Conservation (phyloP, 1,139 yeast species). For the Suzukiozyma palmioleophila region DNA sequence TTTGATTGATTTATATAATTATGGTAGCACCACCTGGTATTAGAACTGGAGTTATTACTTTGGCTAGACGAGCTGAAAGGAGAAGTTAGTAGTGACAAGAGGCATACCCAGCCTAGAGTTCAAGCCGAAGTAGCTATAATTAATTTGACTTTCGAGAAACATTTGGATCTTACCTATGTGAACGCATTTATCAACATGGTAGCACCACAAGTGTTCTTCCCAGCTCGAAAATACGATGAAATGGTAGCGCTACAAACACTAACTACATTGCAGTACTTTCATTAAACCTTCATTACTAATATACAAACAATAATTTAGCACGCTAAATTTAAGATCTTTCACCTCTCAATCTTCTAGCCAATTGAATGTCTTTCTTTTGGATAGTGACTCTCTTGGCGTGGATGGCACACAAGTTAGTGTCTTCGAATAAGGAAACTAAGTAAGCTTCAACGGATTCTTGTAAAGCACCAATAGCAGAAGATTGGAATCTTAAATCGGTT, state of each 20-base stretch:
- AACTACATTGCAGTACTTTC: background rate
- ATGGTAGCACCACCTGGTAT: no score
- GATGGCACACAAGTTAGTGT: constrained; percentile 97
- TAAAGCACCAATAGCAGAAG: constrained; percentile 97
- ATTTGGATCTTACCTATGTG: background rate
- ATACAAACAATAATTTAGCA: background rate
- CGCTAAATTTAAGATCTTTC: constrained; percentile 61
- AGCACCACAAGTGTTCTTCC: no score
- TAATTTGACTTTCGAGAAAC: no score
- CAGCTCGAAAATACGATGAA: no score
- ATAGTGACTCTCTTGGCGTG: constrained; percentile 99
- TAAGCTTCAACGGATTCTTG: constrained; percentile 99
- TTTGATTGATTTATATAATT: no score
- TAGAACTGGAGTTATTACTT: no score
- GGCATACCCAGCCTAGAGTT: no score
- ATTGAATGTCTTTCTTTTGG: constrained; percentile 98
- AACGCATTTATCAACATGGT: background rate
- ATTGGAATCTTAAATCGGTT: constrained; percentile 97
- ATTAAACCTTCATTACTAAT: constrained; percentile 1
- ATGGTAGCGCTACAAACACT: background rate
- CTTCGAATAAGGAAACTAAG: constrained; percentile 86
- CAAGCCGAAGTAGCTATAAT: no score
- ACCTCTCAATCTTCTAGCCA: constrained; percentile 99
- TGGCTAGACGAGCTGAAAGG: no score
- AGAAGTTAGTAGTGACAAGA: no score